Evolutionary conservation across 768 basidiomycete species (phyloP), one percentile per base, ranked within the genome.

Genomic region (Mycena haematopus): DNA sequence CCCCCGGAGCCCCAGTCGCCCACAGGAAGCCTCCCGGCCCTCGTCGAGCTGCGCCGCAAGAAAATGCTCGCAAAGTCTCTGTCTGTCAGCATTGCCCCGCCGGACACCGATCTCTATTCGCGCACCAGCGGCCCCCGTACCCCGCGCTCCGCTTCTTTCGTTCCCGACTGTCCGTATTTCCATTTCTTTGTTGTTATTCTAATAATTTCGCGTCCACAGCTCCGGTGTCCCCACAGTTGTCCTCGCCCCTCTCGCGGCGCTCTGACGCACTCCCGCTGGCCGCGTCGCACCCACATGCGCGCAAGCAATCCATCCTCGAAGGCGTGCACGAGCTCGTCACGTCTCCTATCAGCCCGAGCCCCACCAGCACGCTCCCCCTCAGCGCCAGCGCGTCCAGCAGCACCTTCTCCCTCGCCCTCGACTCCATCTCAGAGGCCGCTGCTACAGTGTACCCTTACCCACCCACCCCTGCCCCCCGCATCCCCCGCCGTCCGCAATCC

Each of bases 231-330:
- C 54, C 47, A 36, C 42, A 13, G 17, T 52, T 59, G 1, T 56
- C 56, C 33, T 55, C 51, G 50, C 58, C 55, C 54, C 15, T 68
- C 25, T 54, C 60, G 71, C 78, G 27, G 67, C 75, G 22, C 75
- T 77, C n/a, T 74, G 78, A 52, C 74, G 73, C 49, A 67, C 80
- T 89, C 25, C 76, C 83, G 7, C 76, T 89, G 0, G 77, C 84
- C 0, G 77, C 85, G 0, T 80, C 84, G 44, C 91, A 93, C 68
- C 91, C 91, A 0, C 91, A 93, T 64, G 91, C 89, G 0, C 85
- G 91, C 35, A 93, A 92, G 71, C 79, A 85, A 21, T 93, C 91
- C 19, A 74, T 91, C 4, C 60, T 86, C 13, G 87, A 89, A 66
- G 84, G 83, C 19, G 70, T 76, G n/a, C 73, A 78, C 44, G 64